Evolutionary conservation across 495 filamentous ascomycete genomes (phyloP).

Genomic region (Penicillium riverlandense): DNA sequence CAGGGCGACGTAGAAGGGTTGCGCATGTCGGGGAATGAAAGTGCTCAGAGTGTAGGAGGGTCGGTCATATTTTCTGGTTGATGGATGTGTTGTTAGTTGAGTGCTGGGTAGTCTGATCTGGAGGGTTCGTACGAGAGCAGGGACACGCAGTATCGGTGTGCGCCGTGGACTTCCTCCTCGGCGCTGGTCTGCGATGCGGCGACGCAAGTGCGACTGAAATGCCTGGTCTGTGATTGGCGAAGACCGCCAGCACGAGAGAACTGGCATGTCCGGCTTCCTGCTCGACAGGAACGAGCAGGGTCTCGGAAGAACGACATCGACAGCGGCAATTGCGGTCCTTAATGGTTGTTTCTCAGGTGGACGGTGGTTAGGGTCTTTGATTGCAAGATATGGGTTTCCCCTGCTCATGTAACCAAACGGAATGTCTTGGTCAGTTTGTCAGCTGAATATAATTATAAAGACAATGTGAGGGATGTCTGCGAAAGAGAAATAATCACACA

Average conservation of each 20-base stretch:
- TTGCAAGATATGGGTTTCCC: too few relatives aligned
- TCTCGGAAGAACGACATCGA: conserved; percentile 22
- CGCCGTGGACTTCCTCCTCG: conserved; percentile 48
- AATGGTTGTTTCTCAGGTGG: too few relatives aligned
- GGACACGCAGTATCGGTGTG: conserved; percentile 47
- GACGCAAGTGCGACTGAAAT: conserved; percentile 16
- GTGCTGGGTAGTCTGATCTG: too few relatives aligned
- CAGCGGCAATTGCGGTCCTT: background rate
- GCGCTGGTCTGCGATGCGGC: conserved; percentile 11
- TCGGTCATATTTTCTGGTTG: conserved; percentile 66
- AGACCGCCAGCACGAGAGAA: background rate
- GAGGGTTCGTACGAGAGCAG: conserved; percentile 44
- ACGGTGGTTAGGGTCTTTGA: too few relatives aligned
- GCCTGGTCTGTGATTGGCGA: conserved; percentile 9
- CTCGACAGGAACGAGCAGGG: conserved; percentile 13
- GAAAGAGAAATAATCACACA: too few relatives aligned
- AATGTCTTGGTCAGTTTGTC: too few relatives aligned
- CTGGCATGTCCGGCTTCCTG: conserved; percentile 8
- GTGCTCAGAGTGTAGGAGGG: conserved; percentile 79
- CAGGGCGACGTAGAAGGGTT: conserved; percentile 81
- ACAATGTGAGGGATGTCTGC: too few relatives aligned
- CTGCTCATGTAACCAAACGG: too few relatives aligned
- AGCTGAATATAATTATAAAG: too few relatives aligned
- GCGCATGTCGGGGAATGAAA: conserved; percentile 66
- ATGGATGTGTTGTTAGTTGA: conserved; percentile 2